Percentiles rank a stretch among this genome's conserved stretches.
Evolutionary conservation across 768 basidiomycete genomes (phyloP).

Genomic region (Suillus lakei): DNA sequence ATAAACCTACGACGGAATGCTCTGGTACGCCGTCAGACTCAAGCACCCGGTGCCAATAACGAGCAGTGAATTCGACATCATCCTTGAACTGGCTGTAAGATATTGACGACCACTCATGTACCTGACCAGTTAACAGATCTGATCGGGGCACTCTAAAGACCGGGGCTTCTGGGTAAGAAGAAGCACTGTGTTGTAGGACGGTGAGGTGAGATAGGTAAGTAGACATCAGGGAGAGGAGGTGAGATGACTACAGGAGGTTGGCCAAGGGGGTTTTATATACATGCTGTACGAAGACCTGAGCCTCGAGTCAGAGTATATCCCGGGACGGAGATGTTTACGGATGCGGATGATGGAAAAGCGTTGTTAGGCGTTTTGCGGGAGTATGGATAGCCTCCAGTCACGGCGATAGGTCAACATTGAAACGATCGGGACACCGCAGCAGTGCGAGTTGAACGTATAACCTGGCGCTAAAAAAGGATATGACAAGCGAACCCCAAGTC

Average conservation of each 20-base stretch:
- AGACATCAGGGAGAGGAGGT: constrained; percentile 26
- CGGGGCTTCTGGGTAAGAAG: constrained; percentile 49
- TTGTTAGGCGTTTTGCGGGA: constrained; percentile 28
- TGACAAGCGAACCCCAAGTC: constrained; percentile 20
- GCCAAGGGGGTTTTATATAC: constrained; percentile 31
- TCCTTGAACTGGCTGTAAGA: constrained; percentile 65
- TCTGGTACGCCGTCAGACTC: constrained; percentile 48
- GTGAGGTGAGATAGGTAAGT: constrained; percentile 58
- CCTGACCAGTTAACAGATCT: constrained; percentile 45
- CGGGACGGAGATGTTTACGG: constrained; percentile 37
- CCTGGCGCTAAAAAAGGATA: constrained; percentile 30
- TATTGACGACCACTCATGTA: constrained; percentile 62
- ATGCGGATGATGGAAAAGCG: constrained; percentile 31
- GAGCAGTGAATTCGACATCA: constrained; percentile 70
- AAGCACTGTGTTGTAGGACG: constrained; percentile 61
- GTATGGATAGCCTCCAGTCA: constrained; percentile 36
- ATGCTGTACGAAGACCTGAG: constrained; percentile 29
- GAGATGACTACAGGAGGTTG: constrained; percentile 10
- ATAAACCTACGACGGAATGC: constrained; percentile 71
- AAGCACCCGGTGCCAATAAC: constrained; percentile 63
- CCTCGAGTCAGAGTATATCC: constrained; percentile 22
- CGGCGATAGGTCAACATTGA: constrained; percentile 39
- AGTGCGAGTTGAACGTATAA: constrained; percentile 25
- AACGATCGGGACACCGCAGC: constrained; percentile 41
- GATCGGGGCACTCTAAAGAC: constrained; percentile 66